Evolutionary conservation across 441 rosid genomes (phyloP).

Genomic region (Eutrema salsugineum): DNA sequence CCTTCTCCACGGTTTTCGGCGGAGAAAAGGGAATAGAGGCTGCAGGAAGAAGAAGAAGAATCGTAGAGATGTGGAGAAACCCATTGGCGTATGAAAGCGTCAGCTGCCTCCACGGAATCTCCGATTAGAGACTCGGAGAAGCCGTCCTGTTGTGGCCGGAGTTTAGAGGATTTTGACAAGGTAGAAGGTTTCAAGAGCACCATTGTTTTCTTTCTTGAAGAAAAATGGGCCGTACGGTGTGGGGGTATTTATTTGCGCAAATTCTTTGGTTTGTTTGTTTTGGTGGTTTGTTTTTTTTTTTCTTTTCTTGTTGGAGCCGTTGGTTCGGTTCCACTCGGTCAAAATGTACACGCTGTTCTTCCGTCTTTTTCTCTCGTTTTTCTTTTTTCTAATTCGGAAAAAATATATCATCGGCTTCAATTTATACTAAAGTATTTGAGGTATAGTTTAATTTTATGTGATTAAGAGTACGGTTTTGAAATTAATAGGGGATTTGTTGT

Average conservation of each 20-base stretch:
- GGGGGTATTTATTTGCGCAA: constrained; percentile 16
- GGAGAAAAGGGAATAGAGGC: constrained; percentile 40
- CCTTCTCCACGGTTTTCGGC: constrained; percentile 42
- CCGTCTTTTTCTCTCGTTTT: neutral
- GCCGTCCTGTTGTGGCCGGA: constrained; percentile 33
- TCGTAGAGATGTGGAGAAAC: constrained; percentile 14
- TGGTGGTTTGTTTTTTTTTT: neutral
- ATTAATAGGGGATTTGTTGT: neutral
- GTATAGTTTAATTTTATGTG: neutral
- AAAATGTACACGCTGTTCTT: neutral
- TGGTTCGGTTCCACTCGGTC: constrained; percentile 8
- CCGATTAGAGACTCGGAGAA: constrained; percentile 44
- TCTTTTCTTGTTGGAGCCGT: constrained; percentile 13
- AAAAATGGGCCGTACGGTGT: neutral
- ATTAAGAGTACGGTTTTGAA: neutral
- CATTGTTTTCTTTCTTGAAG: constrained; percentile 18
- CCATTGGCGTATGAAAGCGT: constrained; percentile 45
- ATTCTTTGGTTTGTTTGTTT: neutral
- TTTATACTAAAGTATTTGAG: neutral
- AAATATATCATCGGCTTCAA: neutral
- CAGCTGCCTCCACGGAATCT: constrained; percentile 42
- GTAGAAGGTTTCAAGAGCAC: constrained; percentile 19
- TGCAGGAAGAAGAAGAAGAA: constrained; percentile 18
- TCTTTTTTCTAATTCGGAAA: neutral
- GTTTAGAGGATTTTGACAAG: neutral